Conservation (phyloP, 768 basidiomycete genomes). For the Termitomyces sp. region DNA sequence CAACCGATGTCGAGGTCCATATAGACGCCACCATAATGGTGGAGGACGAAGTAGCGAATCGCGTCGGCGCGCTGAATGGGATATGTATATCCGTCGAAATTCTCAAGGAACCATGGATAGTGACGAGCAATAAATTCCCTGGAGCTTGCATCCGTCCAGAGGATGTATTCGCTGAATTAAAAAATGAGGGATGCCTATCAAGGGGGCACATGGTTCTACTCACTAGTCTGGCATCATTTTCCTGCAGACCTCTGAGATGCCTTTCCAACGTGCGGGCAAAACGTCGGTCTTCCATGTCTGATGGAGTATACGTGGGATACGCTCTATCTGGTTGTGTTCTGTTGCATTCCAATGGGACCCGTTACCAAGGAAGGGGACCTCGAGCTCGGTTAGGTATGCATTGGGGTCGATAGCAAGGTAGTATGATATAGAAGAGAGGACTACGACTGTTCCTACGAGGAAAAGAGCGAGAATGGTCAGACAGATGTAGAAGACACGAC, state of each 20-base stretch:
- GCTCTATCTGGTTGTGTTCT: constrained; percentile 60
- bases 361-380: constrained; percentile 59
- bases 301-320: constrained; percentile 89
- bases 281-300: constrained; percentile 97
- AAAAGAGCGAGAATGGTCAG: constrained; percentile 63
- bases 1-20: constrained; percentile 97
- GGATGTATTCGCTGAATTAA: constrained; percentile 80
- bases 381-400: constrained; percentile 78
- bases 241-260: constrained; percentile 78
- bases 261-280: constrained; percentile 78
- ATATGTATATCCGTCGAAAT: constrained; percentile 90
- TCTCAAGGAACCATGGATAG: constrained; percentile 92
- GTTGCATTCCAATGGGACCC: constrained; percentile 62
- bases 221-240: constrained; percentile 97
- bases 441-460: constrained; percentile 84
- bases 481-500: constrained; percentile 40
- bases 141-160: constrained; percentile 94
- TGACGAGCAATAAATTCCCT: constrained; percentile 84
- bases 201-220: constrained; percentile 30
- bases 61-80: constrained; percentile 94
- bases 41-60: constrained; percentile 96
- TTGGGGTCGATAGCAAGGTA: constrained; percentile 78
- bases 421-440: constrained; percentile 88
- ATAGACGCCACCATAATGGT: constrained; percentile 94
- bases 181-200: constrained; percentile 10